phyloP scores from a whole-genome alignment of 2,329 filamentous ascomycete genomes.

The Paecilomyces sp. region DNA sequence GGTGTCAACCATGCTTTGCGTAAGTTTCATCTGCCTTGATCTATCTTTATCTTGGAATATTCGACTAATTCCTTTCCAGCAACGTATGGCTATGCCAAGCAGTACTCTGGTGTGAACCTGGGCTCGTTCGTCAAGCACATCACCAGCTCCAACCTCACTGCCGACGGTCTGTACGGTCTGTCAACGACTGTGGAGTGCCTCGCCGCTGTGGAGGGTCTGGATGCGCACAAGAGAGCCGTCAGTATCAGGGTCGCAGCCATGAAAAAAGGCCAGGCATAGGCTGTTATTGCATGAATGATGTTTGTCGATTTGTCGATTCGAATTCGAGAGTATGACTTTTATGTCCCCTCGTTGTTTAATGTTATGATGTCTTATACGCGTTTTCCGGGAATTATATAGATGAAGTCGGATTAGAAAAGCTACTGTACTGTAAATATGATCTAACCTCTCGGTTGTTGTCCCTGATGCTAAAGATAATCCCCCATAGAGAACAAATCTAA shows the following conservation, averaged over 20 bases:
- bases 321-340: not conserved
- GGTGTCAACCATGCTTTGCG: constrained; percentile 96
- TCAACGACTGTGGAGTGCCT: constrained; percentile 89
- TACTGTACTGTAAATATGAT: not conserved
- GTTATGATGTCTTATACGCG: not conserved
- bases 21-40: constrained; percentile 47
- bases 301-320: not conserved
- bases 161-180: constrained; percentile 77
- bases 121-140: constrained; percentile 97
- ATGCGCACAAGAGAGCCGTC: constrained; percentile 78
- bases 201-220: constrained; percentile 86
- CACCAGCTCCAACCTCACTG: constrained; percentile 83
- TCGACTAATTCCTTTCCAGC: constrained; percentile 46
- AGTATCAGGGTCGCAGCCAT: constrained; percentile 52
- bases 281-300: not conserved
- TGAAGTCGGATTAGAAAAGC: not conserved
- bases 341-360: not conserved
- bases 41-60: constrained; percentile 2
- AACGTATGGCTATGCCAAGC: constrained; percentile 95
- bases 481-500: too few species aligned
- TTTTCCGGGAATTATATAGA: not conserved
- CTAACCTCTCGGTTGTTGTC: not conserved
- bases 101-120: constrained; percentile 96
- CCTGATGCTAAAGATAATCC: not conserved
- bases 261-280: constrained; percentile 11